These are phyloP conservation scores for Corylus americana DNA, from an alignment of 306 rosid species.

Conservation along the genomic window DNA sequence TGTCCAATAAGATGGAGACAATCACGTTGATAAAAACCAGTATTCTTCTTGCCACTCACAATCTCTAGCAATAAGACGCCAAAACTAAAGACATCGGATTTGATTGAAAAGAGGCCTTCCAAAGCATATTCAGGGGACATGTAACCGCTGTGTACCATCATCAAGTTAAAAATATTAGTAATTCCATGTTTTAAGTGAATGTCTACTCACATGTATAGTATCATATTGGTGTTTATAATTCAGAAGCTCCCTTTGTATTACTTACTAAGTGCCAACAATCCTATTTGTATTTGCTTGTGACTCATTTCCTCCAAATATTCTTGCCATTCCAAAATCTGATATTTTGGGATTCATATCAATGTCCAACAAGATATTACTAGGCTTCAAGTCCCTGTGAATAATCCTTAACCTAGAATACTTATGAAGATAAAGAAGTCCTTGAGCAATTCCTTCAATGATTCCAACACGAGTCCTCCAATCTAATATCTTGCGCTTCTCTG, in stretches of 20 bases:
- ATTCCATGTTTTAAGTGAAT: too few species aligned
- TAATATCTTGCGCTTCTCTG: slow-evolving; percentile 4
- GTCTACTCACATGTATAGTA: slow-evolving; percentile 28
- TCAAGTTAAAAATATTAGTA: not conserved
- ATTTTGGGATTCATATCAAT: slow-evolving; percentile 36
- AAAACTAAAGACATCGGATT: slow-evolving; percentile 51
- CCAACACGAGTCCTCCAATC: slow-evolving; percentile 25
- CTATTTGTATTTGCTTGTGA: slow-evolving; percentile 31
- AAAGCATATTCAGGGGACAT: slow-evolving; percentile 50
- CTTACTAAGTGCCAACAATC: slow-evolving; percentile 61
- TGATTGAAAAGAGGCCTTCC: slow-evolving; percentile 38
- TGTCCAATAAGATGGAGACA: slow-evolving; percentile 18
- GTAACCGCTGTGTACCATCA: slow-evolving; percentile 41
- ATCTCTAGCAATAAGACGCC: slow-evolving; percentile 50
- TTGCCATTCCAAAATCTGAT: slow-evolving; percentile 38
- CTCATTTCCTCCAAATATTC: slow-evolving; percentile 26
- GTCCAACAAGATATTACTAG: slow-evolving; percentile 35
- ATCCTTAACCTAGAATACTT: slow-evolving; percentile 33
- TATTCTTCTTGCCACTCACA: slow-evolving; percentile 32
- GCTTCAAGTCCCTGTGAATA: slow-evolving; percentile 36
- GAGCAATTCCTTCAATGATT: slow-evolving; percentile 26
- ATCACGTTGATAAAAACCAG: not conserved
- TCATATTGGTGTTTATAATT: not conserved
- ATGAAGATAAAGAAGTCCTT: slow-evolving; percentile 34
- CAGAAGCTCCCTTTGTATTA: not conserved